A percentile compares a stretch with the other conserved stretches of the same genome.
Evolutionary conservation across 306 rosid genomes (phyloP).

Genomic region (Ormosia semicastrata): DNA sequence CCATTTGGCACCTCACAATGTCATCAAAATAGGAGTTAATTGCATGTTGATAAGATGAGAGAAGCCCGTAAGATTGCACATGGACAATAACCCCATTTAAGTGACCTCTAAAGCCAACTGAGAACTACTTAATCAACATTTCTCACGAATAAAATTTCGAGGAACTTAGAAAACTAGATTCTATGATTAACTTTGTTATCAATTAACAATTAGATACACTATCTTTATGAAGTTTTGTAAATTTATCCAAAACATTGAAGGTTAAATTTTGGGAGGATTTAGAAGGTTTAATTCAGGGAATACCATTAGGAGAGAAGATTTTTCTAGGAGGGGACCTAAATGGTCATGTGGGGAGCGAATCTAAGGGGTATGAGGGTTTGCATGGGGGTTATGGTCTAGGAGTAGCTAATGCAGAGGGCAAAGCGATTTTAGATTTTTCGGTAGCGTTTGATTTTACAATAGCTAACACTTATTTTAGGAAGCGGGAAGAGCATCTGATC

Average conservation of each 20-base stretch:
- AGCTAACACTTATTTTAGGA: too few species aligned
- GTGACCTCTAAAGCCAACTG: not conserved
- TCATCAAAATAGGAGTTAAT: not conserved
- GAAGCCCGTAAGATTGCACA: not conserved
- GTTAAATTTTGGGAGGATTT: too few species aligned
- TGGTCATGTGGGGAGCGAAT: too few species aligned
- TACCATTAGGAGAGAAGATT: too few species aligned
- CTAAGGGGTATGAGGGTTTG: too few species aligned
- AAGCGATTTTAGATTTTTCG: too few species aligned
- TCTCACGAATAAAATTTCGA: not conserved
- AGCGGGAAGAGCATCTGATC: too few species aligned
- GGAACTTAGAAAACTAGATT: not conserved
- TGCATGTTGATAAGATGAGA: not conserved
- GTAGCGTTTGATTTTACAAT: too few species aligned
- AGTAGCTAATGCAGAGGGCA: too few species aligned
- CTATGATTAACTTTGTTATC: not conserved
- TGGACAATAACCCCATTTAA: not conserved
- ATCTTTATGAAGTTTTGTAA: not conserved
- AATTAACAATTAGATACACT: not conserved
- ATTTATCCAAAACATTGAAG: conserved; percentile 6
- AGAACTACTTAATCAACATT: conserved; percentile 1
- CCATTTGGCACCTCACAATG: not conserved
- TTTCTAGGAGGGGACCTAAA: too few species aligned
- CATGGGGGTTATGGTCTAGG: too few species aligned
- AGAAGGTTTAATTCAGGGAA: too few species aligned